These are phyloP conservation scores for Pythium myriotylum DNA, from an alignment of 352 stramenopile species.

Conservation along the genomic window DNA sequence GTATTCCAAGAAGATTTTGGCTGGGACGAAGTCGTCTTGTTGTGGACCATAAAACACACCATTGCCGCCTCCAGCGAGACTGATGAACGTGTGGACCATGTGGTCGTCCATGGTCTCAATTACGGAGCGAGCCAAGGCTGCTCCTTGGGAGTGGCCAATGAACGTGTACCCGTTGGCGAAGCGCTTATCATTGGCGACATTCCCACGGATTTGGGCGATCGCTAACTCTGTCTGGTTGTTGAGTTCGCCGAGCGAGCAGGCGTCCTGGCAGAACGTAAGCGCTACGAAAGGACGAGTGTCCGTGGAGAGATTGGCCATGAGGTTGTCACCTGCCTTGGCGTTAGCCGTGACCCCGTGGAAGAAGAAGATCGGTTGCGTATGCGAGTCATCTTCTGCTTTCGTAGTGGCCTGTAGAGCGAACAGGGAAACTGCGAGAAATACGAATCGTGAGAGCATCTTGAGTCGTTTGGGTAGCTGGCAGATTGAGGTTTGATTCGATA, in stretches of 20 bases:
- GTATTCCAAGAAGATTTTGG: conserved; percentile 33
- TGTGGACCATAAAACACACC: conserved; percentile 57
- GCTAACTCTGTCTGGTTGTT: conserved; percentile 39
- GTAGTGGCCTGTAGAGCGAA: too few relatives aligned
- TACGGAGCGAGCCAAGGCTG: conserved; percentile 39
- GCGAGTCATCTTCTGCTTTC: background rate
- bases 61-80: conserved; percentile 47
- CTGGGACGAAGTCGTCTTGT: conserved; percentile 30
- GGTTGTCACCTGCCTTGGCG: conserved; percentile 27
- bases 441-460: too few relatives aligned
- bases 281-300: conserved; percentile 36
- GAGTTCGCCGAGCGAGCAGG: conserved; percentile 36
- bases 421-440: too few relatives aligned
- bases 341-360: conserved; percentile 50
- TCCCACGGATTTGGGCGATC: conserved; percentile 43
- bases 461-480: too few relatives aligned
- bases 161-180: conserved; percentile 55
- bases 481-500: too few relatives aligned
- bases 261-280: conserved; percentile 41
- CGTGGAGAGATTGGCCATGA: conserved; percentile 40
- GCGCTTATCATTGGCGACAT: conserved; percentile 31
- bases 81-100: conserved; percentile 46
- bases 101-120: conserved; percentile 61
- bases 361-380: conserved; percentile 47
- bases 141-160: conserved; percentile 50